phyloP scores from a whole-genome alignment of 2,329 filamentous ascomycete species.

The Escovopsis sp. region DNA sequence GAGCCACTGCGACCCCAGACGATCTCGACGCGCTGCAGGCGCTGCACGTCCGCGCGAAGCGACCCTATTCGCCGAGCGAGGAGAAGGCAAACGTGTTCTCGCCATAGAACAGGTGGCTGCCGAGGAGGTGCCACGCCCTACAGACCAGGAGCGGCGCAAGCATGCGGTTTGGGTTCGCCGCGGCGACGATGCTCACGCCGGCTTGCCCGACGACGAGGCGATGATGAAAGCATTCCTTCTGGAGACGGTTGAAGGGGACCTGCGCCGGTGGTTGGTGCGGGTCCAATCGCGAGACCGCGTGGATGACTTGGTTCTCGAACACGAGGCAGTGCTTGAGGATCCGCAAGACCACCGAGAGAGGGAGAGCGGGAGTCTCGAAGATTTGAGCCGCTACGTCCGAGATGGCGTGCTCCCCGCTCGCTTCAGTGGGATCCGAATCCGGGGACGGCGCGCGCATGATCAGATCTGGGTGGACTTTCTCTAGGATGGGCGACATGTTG shows the following conservation, averaged over 20 bases:
- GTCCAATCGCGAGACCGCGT: conserved; percentile 32
- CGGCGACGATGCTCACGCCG: conserved; percentile 18
- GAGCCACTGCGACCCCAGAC: conserved; percentile 24
- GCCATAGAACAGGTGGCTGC: conserved; percentile 31
- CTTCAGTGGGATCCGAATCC: background rate
- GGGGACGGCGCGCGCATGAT: background rate
- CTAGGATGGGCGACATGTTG: conserved; percentile 1
- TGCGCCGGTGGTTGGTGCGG: conserved; percentile 11
- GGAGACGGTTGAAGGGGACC: conserved; percentile 5
- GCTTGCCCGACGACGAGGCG: conserved; percentile 24
- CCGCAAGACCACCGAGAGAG: conserved; percentile 12
- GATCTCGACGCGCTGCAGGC: conserved; percentile 30
- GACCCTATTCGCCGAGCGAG: conserved; percentile 35
- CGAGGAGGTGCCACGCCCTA: conserved; percentile 25
- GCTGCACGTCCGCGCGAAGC: conserved; percentile 28
- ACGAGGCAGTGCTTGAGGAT: conserved; percentile 25
- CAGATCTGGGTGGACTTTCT: conserved; percentile 5
- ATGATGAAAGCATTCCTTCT: conserved; percentile 14
- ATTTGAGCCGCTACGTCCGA: background rate
- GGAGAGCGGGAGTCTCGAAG: background rate
- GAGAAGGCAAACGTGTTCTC: conserved; percentile 36
- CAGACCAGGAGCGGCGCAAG: conserved; percentile 25
- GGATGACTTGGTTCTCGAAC: conserved; percentile 20
- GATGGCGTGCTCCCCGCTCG: background rate
- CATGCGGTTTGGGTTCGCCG: conserved; percentile 20